A percentile compares a stretch with the other conserved stretches of the same genome.
Conservation (phyloP, 169 alveolate species). For the Cryptosporidium parvum region DNA sequence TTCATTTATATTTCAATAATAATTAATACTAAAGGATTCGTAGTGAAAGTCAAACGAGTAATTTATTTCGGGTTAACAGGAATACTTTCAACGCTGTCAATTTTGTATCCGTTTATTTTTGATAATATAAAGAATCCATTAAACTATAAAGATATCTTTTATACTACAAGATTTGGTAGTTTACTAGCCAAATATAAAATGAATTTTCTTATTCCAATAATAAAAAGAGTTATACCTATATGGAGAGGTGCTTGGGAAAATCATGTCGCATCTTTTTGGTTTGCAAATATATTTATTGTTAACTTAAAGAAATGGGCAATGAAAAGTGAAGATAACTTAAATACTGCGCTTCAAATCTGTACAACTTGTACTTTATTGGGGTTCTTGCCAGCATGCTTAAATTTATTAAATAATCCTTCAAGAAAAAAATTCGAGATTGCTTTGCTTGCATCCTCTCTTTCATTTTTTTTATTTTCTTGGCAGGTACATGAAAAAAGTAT, state of each 20-base stretch:
- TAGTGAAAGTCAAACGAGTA: constrained; percentile 35
- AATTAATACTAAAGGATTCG: constrained; percentile 18
- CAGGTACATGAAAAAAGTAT: constrained; percentile 93
- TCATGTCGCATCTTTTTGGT: constrained; percentile 91
- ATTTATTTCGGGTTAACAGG: constrained; percentile 24
- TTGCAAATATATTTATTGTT: constrained; percentile 72
- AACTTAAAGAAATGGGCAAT: constrained; percentile 63
- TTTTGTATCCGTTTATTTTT: constrained; percentile 34
- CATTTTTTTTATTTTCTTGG: constrained; percentile 83
- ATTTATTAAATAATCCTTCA: constrained; percentile 72
- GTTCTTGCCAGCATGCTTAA: constrained; percentile 65
- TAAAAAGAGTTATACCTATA: constrained; percentile 87
- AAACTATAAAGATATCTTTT: background rate
- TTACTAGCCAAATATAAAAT: constrained; percentile 18
- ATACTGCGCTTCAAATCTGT: constrained; percentile 39
- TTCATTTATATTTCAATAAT: constrained; percentile 73
- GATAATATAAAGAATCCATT: constrained; percentile 23
- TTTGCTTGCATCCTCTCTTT: constrained; percentile 75
- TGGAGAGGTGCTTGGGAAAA: constrained; percentile 89
- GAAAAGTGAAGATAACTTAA: constrained; percentile 41
- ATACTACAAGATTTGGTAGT: background rate
- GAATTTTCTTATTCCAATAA: constrained; percentile 52
- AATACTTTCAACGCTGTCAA: background rate
- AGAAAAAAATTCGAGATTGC: constrained; percentile 72
- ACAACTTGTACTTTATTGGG: constrained; percentile 58